These are phyloP conservation scores for Inonotus hispidus DNA, from an alignment of 1,284 basidiomycete species.

Conservation along the genomic window DNA sequence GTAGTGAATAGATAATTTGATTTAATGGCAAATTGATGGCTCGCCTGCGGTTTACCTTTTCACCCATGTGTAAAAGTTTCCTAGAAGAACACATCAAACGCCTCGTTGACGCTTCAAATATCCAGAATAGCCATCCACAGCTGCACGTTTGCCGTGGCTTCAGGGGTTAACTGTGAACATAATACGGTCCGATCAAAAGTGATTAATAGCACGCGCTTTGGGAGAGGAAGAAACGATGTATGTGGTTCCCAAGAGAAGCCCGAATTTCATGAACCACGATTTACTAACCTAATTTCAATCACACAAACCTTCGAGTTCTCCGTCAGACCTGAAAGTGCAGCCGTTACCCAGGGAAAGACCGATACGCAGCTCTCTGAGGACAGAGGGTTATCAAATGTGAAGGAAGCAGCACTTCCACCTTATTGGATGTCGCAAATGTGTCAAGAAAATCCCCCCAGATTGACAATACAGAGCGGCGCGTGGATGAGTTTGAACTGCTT, in stretches of 20 bases:
- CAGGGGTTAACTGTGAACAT: background rate
- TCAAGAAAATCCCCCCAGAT: background rate
- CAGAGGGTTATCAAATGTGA: background rate
- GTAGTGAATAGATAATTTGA: background rate
- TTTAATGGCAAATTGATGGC: background rate
- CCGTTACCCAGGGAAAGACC: background rate
- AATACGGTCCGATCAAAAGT: slow-evolving; percentile 1
- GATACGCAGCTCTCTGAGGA: background rate
- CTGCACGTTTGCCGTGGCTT: slow-evolving; percentile 2
- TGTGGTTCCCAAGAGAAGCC: background rate
- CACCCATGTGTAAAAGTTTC: background rate
- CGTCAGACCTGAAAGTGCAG: background rate
- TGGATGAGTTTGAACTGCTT: background rate
- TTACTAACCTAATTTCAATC: background rate
- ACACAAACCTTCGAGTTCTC: background rate
- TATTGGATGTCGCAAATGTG: too few species aligned
- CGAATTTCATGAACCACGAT: background rate
- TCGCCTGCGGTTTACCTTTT: background rate
- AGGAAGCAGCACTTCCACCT: background rate
- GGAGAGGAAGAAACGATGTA: background rate
- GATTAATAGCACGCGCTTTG: background rate
- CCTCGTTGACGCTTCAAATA: background rate
- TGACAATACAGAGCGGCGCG: background rate
- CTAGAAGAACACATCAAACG: background rate
- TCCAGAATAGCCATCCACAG: background rate